Percentiles rank a stretch among this genome's conserved stretches.
Evolutionary conservation across 805 yeast genomes (phyloP).

Genomic region (Candida orba): DNA sequence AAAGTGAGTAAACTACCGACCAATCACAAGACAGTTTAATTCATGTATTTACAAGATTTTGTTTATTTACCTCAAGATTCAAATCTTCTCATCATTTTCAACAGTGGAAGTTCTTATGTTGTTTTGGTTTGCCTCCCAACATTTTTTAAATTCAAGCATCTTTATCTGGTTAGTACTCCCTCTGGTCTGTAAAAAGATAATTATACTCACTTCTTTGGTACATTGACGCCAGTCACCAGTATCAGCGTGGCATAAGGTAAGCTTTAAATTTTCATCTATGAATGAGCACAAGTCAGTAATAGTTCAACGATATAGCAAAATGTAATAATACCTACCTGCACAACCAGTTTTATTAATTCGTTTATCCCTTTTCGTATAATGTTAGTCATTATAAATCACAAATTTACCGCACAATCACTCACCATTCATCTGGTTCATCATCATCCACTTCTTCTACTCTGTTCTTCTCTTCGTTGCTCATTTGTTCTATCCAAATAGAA

Average conservation of each 20-base stretch:
- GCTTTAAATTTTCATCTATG: constrained; percentile 54
- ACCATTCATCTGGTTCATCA: constrained; percentile 69
- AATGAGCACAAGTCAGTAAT: not conserved
- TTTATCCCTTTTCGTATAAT: constrained; percentile 42
- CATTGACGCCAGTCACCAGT: constrained; percentile 79
- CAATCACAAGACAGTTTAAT: too few species aligned
- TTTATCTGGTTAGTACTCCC: constrained; percentile 6
- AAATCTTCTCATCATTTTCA: constrained; percentile 17
- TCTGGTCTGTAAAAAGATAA: constrained; percentile 1
- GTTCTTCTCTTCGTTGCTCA: not conserved
- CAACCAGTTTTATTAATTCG: constrained; percentile 75
- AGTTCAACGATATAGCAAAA: too few species aligned
- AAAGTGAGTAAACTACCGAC: not conserved
- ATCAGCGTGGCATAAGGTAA: constrained; percentile 76
- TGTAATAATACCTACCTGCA: constrained; percentile 33
- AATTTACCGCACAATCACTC: not conserved
- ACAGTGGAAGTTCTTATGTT: constrained; percentile 32
- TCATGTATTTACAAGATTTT: not conserved
- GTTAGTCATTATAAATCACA: not conserved
- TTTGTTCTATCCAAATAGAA: not conserved
- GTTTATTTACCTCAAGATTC: too few species aligned
- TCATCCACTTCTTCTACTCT: constrained; percentile 29
- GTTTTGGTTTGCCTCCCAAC: constrained; percentile 36
- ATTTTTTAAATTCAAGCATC: constrained; percentile 36
- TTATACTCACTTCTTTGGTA: constrained; percentile 44